A percentile compares a stretch with the other conserved stretches of the same genome.
These are phyloP conservation scores for Nadsonia starkeyi-henricii DNA, from an alignment of 1,139 yeast species.

Conservation along the genomic window DNA sequence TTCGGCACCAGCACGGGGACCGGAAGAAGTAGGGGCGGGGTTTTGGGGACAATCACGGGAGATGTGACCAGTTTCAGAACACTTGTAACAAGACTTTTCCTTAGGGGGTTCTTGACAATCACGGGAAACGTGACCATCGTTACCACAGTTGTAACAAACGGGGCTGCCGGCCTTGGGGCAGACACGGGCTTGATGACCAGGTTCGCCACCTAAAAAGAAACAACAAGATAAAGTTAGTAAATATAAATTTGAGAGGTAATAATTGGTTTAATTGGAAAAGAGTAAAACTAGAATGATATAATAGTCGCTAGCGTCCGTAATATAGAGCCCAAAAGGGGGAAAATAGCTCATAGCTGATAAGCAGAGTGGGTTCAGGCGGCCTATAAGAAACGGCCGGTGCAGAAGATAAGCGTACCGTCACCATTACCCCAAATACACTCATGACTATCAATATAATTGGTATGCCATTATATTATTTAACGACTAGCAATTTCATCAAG, in stretches of 20 bases:
- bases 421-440: too few relatives aligned
- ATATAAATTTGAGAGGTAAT: neutral
- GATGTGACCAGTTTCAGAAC: constrained; percentile 76
- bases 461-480: too few relatives aligned
- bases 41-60: constrained; percentile 37
- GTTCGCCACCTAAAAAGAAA: constrained; percentile 3
- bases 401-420: too few relatives aligned
- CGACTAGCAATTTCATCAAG: too few relatives aligned
- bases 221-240: neutral
- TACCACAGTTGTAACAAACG: constrained; percentile 24
- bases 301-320: too few relatives aligned
- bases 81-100: constrained; percentile 54
- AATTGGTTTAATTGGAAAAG: too few relatives aligned
- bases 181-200: constrained; percentile 19
- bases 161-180: constrained; percentile 26
- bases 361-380: too few relatives aligned
- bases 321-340: too few relatives aligned
- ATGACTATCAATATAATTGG: too few relatives aligned
- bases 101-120: constrained; percentile 40
- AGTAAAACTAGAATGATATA: too few relatives aligned
- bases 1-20: constrained; percentile 34
- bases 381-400: too few relatives aligned
- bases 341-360: too few relatives aligned
- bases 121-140: constrained; percentile 64
- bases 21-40: constrained; percentile 14